These are phyloP conservation scores for Ramaria rubella DNA, from an alignment of 768 basidiomycete species.

Conservation along the genomic window DNA sequence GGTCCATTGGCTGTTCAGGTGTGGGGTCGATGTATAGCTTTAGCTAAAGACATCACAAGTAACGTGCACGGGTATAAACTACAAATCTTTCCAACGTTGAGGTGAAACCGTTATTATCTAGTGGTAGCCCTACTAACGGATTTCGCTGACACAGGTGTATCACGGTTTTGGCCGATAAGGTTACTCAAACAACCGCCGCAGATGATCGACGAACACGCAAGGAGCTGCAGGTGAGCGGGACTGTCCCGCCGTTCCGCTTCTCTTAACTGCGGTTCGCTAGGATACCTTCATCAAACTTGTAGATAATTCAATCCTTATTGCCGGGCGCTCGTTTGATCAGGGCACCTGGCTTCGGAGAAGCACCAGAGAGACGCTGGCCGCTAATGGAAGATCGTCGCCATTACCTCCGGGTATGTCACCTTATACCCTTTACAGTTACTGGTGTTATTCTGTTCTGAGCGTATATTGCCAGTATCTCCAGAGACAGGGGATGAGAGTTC, in stretches of 20 bases:
- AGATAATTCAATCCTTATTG: constrained; percentile 68
- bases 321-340: constrained; percentile 67
- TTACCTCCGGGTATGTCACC: constrained; percentile 43
- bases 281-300: constrained; percentile 83
- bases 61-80: constrained; percentile 61
- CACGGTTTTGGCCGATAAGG: constrained; percentile 71
- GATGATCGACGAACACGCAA: constrained; percentile 85
- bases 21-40: constrained; percentile 71
- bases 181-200: constrained; percentile 83
- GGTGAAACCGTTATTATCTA: constrained; percentile 36
- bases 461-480: constrained; percentile 11
- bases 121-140: constrained; percentile 8
- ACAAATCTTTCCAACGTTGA: constrained; percentile 64
- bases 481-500: constrained; percentile 61
- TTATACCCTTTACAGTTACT: background rate
- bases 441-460: constrained; percentile 2
- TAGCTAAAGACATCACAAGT: constrained; percentile 72
- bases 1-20: constrained; percentile 90
- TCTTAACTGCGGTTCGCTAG: constrained; percentile 27
- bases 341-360: constrained; percentile 73
- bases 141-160: constrained; percentile 51
- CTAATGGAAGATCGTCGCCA: constrained; percentile 70
- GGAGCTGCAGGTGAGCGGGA: constrained; percentile 67
- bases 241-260: background rate
- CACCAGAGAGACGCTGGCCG: constrained; percentile 52